These are phyloP conservation scores for Lachnellula subtilissima DNA, from an alignment of 2,329 filamentous ascomycete species.

Conservation along the genomic window DNA sequence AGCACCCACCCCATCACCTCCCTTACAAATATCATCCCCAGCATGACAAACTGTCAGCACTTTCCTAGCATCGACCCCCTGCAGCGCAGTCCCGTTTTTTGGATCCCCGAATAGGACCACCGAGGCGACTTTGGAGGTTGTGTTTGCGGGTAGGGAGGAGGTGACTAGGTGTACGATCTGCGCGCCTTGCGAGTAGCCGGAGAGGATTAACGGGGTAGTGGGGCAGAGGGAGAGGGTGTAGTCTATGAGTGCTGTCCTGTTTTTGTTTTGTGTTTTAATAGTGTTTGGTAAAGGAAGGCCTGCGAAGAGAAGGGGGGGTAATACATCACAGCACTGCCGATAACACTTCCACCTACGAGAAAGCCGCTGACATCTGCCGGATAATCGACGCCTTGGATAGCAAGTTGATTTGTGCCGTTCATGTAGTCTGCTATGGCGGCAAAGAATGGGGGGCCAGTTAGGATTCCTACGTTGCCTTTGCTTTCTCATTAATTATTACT, in stretches of 20 bases:
- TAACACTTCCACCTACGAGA: slow-evolving; percentile 40
- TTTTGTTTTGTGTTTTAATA: not conserved
- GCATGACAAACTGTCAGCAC: slow-evolving; percentile 23
- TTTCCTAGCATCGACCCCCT: slow-evolving; percentile 15
- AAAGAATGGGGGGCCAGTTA: slow-evolving; percentile 27
- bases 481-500: not conserved
- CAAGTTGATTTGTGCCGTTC: slow-evolving; percentile 41
- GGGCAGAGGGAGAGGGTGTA: slow-evolving; percentile 20
- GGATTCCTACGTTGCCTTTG: slow-evolving; percentile 26
- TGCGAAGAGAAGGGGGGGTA: not conserved
- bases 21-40: slow-evolving; percentile 24
- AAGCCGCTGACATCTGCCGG: slow-evolving; percentile 43
- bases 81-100: slow-evolving; percentile 23
- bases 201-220: slow-evolving; percentile 19
- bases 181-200: slow-evolving; percentile 27
- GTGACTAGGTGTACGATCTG: slow-evolving; percentile 25
- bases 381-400: slow-evolving; percentile 52
- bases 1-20: slow-evolving; percentile 9
- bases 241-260: slow-evolving; percentile 21
- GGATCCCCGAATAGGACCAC: slow-evolving; percentile 27
- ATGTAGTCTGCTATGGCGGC: slow-evolving; percentile 26
- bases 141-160: slow-evolving; percentile 10
- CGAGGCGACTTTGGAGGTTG: slow-evolving; percentile 17
- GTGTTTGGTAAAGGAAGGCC: not conserved
- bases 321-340: slow-evolving; percentile 40